Evolutionary conservation across 352 stramenopile species (phyloP), one percentile per base, ranked within the genome.

Genomic region (Pythium monospermum): DNA sequence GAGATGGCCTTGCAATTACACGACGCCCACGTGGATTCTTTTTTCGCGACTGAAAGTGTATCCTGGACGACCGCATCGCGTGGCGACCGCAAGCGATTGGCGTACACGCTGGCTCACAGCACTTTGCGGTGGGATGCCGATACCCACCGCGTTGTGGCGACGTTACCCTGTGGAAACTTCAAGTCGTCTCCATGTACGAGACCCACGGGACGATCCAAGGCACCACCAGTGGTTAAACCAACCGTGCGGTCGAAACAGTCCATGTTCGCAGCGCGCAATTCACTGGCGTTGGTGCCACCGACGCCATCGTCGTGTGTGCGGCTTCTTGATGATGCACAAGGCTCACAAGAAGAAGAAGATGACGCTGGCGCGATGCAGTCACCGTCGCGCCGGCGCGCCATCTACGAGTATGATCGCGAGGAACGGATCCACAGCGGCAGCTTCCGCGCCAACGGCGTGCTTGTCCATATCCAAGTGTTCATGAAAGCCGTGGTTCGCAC

Each of bases 21-120:
- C n/a, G 60, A 76, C 32, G 76, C 55, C 5, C 64, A 88, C 30
- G 52, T 91, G 10, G 79, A 88, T 39, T 66, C 76, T 3, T 87
- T 57, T 61, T 65, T 86, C 8, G 12, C 45, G 0, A 23, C 16
- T n/a, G 18, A 3, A 18, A 7, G 15, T 15, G 21, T 48, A 3
- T 69, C 72, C 3, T 90, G 79, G 79, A n/a, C 57, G 1, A 57
- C 41, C 6, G 64, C 65, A 6, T 31, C 46, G 3, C 44, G 36
- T 3, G 35, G 13, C 0, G 47, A 71, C 2, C 52, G 62, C 11
- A 38, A 61, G 25, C 38, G 18, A 1, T 61, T 66, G 25, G 53
- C 53, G 15, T 28, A 47, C 38, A 26, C 49, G 3, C 38, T 70
- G 11, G 44, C 47, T 3, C 32, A 25, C 12, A 21, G 28, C 0